Conservation (phyloP, 768 basidiomycete species). For the Pleurotus djamor region DNA sequence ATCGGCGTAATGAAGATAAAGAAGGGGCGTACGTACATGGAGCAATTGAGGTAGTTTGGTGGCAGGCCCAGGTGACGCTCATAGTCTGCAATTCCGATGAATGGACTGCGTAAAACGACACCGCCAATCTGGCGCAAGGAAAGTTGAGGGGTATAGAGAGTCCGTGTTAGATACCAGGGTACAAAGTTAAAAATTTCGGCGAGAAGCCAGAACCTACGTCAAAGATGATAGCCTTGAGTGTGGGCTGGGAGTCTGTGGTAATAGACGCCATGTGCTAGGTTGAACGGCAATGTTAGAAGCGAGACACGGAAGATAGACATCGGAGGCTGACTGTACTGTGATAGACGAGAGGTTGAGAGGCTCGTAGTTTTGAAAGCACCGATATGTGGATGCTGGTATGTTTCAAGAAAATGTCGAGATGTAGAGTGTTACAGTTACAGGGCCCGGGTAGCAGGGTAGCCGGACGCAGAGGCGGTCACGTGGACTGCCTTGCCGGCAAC, state of each 20-base stretch:
- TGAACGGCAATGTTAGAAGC: conserved; percentile 20
- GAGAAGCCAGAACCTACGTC: conserved; percentile 47
- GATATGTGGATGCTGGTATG: neutral
- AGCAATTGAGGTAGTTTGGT: conserved; percentile 73
- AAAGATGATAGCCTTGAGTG: conserved; percentile 67
- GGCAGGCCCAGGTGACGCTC: conserved; percentile 66
- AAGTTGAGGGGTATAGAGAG: neutral
- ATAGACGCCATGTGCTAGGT: neutral
- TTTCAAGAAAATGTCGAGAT: neutral
- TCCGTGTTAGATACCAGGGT: neutral
- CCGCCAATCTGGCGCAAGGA: conserved; percentile 61
- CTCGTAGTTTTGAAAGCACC: conserved; percentile 2
- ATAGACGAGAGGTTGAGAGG: no score
- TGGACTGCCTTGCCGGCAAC: neutral
- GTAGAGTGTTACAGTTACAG: neutral
- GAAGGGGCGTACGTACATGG: conserved; percentile 50
- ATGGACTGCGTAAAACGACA: conserved; percentile 76
- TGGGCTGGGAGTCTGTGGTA: conserved; percentile 13
- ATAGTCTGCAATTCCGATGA: conserved; percentile 72
- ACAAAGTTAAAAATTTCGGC: neutral
- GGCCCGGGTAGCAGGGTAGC: neutral
- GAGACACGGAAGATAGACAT: neutral
- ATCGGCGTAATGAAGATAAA: neutral
- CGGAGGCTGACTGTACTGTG: neutral
- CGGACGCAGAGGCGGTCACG: neutral